Conservation (phyloP, 208 protist species). For the Trypanosoma lewisi region DNA sequence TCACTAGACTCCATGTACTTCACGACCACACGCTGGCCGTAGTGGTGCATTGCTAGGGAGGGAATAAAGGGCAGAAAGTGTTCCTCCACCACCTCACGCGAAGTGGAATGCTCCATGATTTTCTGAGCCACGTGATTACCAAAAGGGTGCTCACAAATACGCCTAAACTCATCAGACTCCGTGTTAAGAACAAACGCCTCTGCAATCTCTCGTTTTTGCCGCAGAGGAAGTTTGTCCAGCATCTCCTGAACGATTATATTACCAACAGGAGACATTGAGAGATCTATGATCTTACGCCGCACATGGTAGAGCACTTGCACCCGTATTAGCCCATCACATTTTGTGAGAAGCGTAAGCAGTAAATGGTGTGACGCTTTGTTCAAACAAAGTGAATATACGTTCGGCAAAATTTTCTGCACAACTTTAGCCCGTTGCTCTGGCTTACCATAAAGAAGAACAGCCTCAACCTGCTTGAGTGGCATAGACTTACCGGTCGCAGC, state of each 20-base stretch:
- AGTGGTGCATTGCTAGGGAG: conserved; percentile 46
- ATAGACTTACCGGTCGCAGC: conserved; percentile 74
- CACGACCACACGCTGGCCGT: conserved; percentile 78
- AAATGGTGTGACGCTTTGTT: conserved; percentile 81
- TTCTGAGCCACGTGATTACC: conserved; percentile 88
- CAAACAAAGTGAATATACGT: conserved; percentile 66
- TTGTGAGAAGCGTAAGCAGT: conserved; percentile 65
- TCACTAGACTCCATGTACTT: conserved; percentile 58
- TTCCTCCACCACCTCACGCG: conserved; percentile 57
- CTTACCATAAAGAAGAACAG: conserved; percentile 79
- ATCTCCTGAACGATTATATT: conserved; percentile 82
- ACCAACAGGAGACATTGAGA: conserved; percentile 65
- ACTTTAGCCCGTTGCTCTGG: conserved; percentile 82
- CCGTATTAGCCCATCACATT: conserved; percentile 73
- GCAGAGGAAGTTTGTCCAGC: conserved; percentile 66
- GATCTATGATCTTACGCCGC: conserved; percentile 72
- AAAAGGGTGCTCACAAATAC: conserved; percentile 75
- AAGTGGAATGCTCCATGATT: conserved; percentile 70
- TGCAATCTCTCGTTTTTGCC: conserved; percentile 80
- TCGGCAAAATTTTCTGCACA: conserved; percentile 72
- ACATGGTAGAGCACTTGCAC: conserved; percentile 83
- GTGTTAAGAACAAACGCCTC: conserved; percentile 80
- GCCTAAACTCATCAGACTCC: conserved; percentile 70
- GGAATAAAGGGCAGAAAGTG: conserved; percentile 40
- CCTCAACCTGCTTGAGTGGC: conserved; percentile 86